Conservation (phyloP, 768 basidiomycete species). For the Agaricus sinodeliciosus region DNA sequence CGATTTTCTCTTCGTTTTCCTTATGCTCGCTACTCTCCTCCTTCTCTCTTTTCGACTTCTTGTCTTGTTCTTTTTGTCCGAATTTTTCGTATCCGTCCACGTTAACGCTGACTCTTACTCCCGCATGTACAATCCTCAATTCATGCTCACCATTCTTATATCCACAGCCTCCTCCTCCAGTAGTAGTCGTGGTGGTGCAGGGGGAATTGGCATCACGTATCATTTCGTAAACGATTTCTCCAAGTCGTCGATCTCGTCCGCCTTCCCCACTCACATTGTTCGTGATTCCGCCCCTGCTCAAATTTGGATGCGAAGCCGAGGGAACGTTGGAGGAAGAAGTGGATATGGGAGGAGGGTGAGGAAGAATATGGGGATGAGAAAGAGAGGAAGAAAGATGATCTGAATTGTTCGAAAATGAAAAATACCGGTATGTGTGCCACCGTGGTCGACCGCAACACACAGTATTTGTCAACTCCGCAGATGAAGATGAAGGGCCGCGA, state of each 20-base stretch:
- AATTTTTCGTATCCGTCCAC: constrained; percentile 11
- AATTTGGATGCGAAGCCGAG: too few relatives aligned
- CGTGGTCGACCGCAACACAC: constrained; percentile 36
- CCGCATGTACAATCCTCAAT: constrained; percentile 34
- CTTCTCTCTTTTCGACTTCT: constrained; percentile 5
- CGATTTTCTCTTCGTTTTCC: constrained; percentile 15
- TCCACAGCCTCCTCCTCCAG: constrained; percentile 22
- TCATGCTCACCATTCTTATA: constrained; percentile 37
- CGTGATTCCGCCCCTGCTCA: too few relatives aligned
- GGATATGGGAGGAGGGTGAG: too few relatives aligned
- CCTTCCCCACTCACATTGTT: constrained; percentile 10
- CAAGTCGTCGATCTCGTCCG: constrained; percentile 29
- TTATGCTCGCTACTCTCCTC: constrained; percentile 5
- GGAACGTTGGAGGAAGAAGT: too few relatives aligned
- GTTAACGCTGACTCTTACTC: constrained; percentile 23
- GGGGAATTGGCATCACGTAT: constrained; percentile 23
- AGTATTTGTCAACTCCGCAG: constrained; percentile 14
- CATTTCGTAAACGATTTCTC: constrained; percentile 32
- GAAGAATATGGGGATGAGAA: too few relatives aligned
- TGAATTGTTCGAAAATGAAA: constrained; percentile 17
- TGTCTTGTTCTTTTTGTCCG: constrained; percentile 6
- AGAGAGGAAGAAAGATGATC: too few relatives aligned
- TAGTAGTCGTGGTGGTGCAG: constrained; percentile 22
- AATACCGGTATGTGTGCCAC: constrained; percentile 49
- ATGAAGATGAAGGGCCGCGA: not conserved